Conservation (phyloP, 2,329 filamentous ascomycete genomes). For the Botrytis porri region DNA sequence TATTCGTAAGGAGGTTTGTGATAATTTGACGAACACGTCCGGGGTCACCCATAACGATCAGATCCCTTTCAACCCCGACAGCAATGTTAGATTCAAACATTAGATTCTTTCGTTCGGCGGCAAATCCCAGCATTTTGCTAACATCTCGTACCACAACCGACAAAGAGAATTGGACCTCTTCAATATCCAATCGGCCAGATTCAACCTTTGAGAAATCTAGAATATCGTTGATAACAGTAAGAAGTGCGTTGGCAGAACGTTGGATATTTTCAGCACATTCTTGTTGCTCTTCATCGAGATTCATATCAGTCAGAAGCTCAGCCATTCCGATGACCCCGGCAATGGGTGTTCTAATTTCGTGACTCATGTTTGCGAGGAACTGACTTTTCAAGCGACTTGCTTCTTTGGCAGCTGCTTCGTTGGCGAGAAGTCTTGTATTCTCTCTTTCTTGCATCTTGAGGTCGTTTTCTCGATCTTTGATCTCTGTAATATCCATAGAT, state of each 20-base stretch:
- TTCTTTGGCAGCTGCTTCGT: constrained; percentile 75
- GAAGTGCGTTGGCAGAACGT: constrained; percentile 72
- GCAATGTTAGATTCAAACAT: constrained; percentile 64
- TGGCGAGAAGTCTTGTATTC: constrained; percentile 67
- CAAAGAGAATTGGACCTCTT: constrained; percentile 78
- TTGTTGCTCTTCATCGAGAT: constrained; percentile 65
- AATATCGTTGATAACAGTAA: constrained; percentile 90
- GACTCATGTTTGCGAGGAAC: constrained; percentile 79
- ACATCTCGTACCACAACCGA: constrained; percentile 70
- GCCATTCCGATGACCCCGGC: constrained; percentile 79
- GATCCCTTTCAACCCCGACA: constrained; percentile 54
- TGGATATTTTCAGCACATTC: constrained; percentile 78
- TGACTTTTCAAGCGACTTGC: constrained; percentile 77
- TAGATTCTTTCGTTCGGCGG: constrained; percentile 75
- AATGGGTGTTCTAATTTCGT: constrained; percentile 75
- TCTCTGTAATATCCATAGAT: constrained; percentile 75
- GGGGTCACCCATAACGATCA: constrained; percentile 83
- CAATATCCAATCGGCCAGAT: constrained; percentile 71
- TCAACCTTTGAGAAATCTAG: constrained; percentile 87
- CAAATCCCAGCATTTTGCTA: constrained; percentile 83
- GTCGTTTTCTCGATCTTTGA: constrained; percentile 62
- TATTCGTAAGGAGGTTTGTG: constrained; percentile 74
- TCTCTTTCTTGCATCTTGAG: constrained; percentile 63
- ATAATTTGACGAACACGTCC: constrained; percentile 75
- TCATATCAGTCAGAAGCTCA: constrained; percentile 67